Conservation (phyloP, 257 asterid genomes). For the Paulownia fortunei region DNA sequence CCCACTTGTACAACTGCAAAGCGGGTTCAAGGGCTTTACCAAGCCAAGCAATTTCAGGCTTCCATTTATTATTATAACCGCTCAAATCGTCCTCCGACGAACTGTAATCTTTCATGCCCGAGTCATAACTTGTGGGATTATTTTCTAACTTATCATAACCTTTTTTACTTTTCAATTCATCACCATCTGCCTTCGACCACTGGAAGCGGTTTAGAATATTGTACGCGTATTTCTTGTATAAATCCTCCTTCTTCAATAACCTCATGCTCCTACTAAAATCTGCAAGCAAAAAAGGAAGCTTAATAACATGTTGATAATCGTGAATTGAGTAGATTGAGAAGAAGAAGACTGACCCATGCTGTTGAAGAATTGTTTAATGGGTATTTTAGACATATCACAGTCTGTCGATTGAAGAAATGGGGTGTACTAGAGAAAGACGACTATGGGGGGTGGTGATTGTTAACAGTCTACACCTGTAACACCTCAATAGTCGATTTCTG, state of each 20-base stretch:
- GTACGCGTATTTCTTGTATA: slow-evolving; percentile 38
- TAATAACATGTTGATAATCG: not conserved
- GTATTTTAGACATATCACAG: slow-evolving; percentile 48
- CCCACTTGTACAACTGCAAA: slow-evolving; percentile 82
- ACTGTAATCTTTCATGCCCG: slow-evolving; percentile 34
- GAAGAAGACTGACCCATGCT: slow-evolving; percentile 41
- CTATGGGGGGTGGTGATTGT: slow-evolving; percentile 4
- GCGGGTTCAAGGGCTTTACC: slow-evolving; percentile 91
- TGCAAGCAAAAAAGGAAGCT: slow-evolving; percentile 35
- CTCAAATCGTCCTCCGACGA: slow-evolving; percentile 49
- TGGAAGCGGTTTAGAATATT: slow-evolving; percentile 55
- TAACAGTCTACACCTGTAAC: not conserved
- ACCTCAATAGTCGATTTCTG: slow-evolving; percentile 1
- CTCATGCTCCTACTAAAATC: slow-evolving; percentile 48
- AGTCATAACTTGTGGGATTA: slow-evolving; percentile 20
- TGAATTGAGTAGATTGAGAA: not conserved
- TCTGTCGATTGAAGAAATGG: not conserved
- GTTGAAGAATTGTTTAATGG: slow-evolving; percentile 44
- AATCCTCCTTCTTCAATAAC: slow-evolving; percentile 45
- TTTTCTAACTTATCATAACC: slow-evolving; percentile 27
- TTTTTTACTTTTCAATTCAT: slow-evolving; percentile 36
- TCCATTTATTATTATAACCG: slow-evolving; percentile 56
- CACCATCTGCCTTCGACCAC: slow-evolving; percentile 63
- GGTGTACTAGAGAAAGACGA: not conserved
- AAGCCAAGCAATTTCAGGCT: slow-evolving; percentile 83